Evolutionary conservation across 192 early-diverging fungal genomes (phyloP).

Genomic region (Physocladia obscura): DNA sequence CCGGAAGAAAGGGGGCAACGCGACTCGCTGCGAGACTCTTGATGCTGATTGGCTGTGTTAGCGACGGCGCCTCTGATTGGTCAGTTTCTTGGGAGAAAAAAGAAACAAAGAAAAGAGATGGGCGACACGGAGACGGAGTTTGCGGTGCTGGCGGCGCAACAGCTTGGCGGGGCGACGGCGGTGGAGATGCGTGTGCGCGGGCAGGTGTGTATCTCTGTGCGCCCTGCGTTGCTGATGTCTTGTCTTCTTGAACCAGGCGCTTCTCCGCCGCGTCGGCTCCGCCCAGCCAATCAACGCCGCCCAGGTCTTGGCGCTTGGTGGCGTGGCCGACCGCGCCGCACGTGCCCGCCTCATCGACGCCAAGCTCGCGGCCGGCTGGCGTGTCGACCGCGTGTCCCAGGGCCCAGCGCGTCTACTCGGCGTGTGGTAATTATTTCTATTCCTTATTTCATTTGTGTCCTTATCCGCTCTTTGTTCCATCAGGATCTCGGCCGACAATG

Average conservation of each 20-base stretch:
- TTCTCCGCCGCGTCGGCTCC: neutral
- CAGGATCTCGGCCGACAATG: constrained; percentile 3
- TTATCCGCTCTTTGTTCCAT: neutral
- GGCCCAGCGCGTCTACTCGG: constrained; percentile 5
- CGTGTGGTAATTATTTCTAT: constrained; percentile 10
- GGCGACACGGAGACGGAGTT: too few species aligned
- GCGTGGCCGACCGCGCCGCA: neutral
- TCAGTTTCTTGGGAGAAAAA: too few species aligned
- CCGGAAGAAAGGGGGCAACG: too few species aligned
- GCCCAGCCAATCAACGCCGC: neutral
- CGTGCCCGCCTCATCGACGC: constrained; percentile 2
- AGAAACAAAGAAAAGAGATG: too few species aligned
- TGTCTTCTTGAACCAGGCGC: neutral
- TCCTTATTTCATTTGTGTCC: too few species aligned
- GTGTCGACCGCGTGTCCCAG: neutral
- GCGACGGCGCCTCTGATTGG: neutral
- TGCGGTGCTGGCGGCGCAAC: too few species aligned
- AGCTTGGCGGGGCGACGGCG: too few species aligned
- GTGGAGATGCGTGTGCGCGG: too few species aligned
- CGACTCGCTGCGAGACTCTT: too few species aligned
- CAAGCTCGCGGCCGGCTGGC: constrained; percentile 13
- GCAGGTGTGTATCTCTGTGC: too few species aligned
- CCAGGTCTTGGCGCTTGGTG: neutral
- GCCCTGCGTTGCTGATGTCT: too few species aligned
- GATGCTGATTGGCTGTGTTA: neutral